Evolutionary conservation across 345 rosid genomes (phyloP).

Genomic region (Dovyalis caffra): DNA sequence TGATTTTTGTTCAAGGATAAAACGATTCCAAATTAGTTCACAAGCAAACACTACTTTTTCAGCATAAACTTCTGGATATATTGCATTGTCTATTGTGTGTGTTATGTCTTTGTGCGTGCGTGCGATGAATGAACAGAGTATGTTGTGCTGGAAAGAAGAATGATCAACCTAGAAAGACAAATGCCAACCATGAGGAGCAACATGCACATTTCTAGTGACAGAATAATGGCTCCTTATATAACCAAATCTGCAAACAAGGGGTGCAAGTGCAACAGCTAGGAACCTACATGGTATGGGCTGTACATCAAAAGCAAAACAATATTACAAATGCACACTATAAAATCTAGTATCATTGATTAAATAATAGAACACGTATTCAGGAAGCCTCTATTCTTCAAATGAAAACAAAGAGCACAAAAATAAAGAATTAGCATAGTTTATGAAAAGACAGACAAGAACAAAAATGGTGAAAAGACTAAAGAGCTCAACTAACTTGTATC

Average conservation of each 20-base stretch:
- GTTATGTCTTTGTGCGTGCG: slow-evolving; percentile 12
- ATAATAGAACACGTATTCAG: neutral
- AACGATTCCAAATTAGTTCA: slow-evolving; percentile 3
- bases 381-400: slow-evolving; percentile 5
- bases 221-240: slow-evolving; percentile 12
- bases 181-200: slow-evolving; percentile 42
- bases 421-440: neutral
- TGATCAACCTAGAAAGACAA: slow-evolving; percentile 38
- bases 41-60: neutral
- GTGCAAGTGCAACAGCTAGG: slow-evolving; percentile 45
- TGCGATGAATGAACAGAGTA: slow-evolving; percentile 21
- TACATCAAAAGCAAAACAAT: slow-evolving; percentile 18
- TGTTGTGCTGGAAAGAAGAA: slow-evolving; percentile 47
- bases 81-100: neutral
- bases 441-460: neutral
- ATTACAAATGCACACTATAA: neutral
- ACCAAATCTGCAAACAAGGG: neutral
- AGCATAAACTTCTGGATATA: neutral
- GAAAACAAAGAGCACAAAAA: slow-evolving; percentile 4
- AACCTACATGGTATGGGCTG: slow-evolving; percentile 32
- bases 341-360: neutral
- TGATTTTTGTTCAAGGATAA: neutral
- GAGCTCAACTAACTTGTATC: neutral
- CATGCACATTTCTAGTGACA: slow-evolving; percentile 21
- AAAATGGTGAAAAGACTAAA: neutral